phyloP scores from a whole-genome alignment of 1,139 yeast species.

The Candida glucosophila region DNA sequence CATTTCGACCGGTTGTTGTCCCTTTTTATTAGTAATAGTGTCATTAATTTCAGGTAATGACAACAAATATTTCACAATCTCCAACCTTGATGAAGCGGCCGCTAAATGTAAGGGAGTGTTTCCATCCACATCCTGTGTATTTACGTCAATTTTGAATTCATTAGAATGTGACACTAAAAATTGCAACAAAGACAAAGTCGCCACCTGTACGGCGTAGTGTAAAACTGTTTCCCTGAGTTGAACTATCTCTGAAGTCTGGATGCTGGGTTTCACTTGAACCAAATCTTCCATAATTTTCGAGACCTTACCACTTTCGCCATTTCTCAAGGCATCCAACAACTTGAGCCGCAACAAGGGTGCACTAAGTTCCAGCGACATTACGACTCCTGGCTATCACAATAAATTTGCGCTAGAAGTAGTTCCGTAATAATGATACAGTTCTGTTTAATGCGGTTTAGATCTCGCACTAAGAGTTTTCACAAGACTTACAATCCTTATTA shows the following conservation, averaged over 20 bases:
- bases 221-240: conserved; percentile 43
- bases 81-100: conserved; percentile 64
- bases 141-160: conserved; percentile 44
- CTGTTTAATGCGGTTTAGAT: too few species aligned
- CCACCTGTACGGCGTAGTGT: conserved; percentile 85
- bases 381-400: too few species aligned
- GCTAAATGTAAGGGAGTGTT: conserved; percentile 92
- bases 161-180: conserved; percentile 21
- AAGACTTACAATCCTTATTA: too few species aligned
- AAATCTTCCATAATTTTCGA: conserved; percentile 33
- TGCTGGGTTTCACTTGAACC: conserved; percentile 23
- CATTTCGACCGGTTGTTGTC: conserved; percentile 79
- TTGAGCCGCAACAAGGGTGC: conserved; percentile 61
- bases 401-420: too few species aligned
- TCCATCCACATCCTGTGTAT: conserved; percentile 71
- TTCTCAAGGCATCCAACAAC: conserved; percentile 56
- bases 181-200: conserved; percentile 46
- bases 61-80: conserved; percentile 64
- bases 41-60: conserved; percentile 67
- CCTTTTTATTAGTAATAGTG: conserved; percentile 63
- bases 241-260: conserved; percentile 34
- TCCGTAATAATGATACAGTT: too few species aligned
- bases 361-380: conserved; percentile 32
- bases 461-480: too few species aligned
- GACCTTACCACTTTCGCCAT: conserved; percentile 40